phyloP scores from a whole-genome alignment of 768 basidiomycete genomes.

The Boletus patriciae region DNA sequence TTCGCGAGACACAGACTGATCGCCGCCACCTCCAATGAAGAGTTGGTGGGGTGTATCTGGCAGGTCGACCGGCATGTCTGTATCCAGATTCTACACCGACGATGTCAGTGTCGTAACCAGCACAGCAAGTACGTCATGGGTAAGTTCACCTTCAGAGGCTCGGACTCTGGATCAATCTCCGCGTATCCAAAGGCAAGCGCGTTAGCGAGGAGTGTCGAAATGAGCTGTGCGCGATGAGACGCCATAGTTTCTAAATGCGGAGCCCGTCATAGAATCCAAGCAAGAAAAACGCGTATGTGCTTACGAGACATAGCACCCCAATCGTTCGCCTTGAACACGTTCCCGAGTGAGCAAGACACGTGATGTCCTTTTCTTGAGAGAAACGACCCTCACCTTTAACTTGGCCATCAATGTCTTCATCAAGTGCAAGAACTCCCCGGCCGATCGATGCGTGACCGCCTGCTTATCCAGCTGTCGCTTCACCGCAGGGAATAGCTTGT shows the following conservation, averaged over 20 bases:
- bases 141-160: conserved; percentile 48
- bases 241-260: conserved; percentile 45
- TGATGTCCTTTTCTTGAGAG: background rate
- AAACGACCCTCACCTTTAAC: conserved; percentile 44
- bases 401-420: conserved; percentile 70
- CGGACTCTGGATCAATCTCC: conserved; percentile 45
- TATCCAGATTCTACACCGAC: conserved; percentile 49
- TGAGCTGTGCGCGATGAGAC: conserved; percentile 47
- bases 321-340: conserved; percentile 49
- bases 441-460: conserved; percentile 46
- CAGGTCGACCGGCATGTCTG: conserved; percentile 39
- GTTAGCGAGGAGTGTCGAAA: conserved; percentile 43
- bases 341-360: background rate
- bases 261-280: background rate
- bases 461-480: conserved; percentile 51
- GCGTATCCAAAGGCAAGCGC: conserved; percentile 50
- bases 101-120: background rate
- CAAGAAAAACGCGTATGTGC: conserved; percentile 10
- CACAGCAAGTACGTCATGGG: background rate
- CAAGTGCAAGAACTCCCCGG: conserved; percentile 54
- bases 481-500: conserved; percentile 49
- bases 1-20: conserved; percentile 22
- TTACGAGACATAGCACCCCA: conserved; percentile 65
- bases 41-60: conserved; percentile 41
- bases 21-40: conserved; percentile 27